Percentiles rank a stretch among this genome's conserved stretches.
Evolutionary conservation across 257 asterid genomes (phyloP).

Genomic region (Gynochthodes officinalis): DNA sequence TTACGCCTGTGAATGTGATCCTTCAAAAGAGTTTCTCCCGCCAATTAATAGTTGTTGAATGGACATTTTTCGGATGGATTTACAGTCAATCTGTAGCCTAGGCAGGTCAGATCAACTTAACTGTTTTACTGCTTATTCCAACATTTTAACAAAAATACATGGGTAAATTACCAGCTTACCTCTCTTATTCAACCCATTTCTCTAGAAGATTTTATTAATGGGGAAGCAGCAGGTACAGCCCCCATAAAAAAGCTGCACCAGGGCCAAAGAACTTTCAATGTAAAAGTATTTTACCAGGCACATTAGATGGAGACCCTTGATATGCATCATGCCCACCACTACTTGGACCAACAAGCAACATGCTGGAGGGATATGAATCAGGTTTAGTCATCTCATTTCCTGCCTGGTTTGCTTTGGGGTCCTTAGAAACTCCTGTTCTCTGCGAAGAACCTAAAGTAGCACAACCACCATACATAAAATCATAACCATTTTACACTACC

Average conservation of each 20-base stretch:
- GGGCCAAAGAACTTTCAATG: background rate
- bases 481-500: conserved; percentile 1
- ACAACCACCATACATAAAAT: conserved; percentile 13
- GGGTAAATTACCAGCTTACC: background rate
- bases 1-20: background rate
- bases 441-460: conserved; percentile 57
- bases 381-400: conserved; percentile 61
- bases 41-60: background rate
- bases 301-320: conserved; percentile 56
- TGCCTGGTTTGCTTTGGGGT: conserved; percentile 50
- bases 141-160: background rate
- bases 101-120: background rate
- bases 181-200: background rate
- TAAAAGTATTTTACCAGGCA: conserved; percentile 34
- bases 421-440: conserved; percentile 48
- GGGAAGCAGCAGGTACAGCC: background rate
- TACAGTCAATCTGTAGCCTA: background rate
- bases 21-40: background rate
- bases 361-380: conserved; percentile 56
- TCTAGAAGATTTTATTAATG: background rate
- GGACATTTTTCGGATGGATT: background rate
- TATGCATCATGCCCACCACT: conserved; percentile 61
- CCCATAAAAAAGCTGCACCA: background rate
- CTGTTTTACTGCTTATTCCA: background rate
- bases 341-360: conserved; percentile 48